Base-by-base conservation (phyloP, 768 basidiomycete genomes). In the Macrolepiota albuminosa region DNA sequence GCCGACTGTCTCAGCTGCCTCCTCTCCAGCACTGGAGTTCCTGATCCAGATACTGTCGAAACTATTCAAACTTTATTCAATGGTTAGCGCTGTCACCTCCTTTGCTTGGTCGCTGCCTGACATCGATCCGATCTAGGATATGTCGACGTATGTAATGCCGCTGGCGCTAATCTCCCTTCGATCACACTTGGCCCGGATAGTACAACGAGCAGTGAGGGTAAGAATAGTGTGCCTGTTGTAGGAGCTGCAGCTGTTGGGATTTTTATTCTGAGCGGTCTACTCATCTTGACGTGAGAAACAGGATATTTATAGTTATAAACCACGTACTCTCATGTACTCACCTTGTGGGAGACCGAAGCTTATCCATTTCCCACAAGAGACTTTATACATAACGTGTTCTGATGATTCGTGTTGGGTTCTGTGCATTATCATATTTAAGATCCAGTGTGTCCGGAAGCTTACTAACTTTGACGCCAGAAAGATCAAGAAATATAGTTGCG, bases 1-100 rank as follows among this genome's bases (percentile, higher is more conserved):
- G 58, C 56, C 10, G 58, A 52, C 37, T 64, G 63, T 33, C 13
- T 55, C 9, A 62, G 62, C 52, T 64, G 63, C 33, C 43, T 64
- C 26, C 34, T 62, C 13, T 34, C 24, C 50, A 18, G 42, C 37
- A 39, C 37, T 5, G 46, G 46, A 6, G 11, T 31, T 13, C 51
- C 58, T 18, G 4, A 56, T 14, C 21, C 29, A 39, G 4, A 9
- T 0, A 1, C 4, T 7, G 33, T 60, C 43, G 16, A 54, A 13
- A 2, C n/a, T 26, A 31, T 53, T 2, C 61, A 64, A 31, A 24
- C n/a, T 18, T 26, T 14, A 3, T 34, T 64, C 36, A 56, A 64
- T 37, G 55, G 63, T 64, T 14, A 7, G 61, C 37, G 24, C 11
- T 24, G n/a, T 33, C 24, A 47, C 18, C 5, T 34, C 21, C 49